A percentile compares a stretch with the other conserved stretches of the same genome.
Evolutionary conservation across 805 yeast species (phyloP).

Genomic region (Candida glaebosa): DNA sequence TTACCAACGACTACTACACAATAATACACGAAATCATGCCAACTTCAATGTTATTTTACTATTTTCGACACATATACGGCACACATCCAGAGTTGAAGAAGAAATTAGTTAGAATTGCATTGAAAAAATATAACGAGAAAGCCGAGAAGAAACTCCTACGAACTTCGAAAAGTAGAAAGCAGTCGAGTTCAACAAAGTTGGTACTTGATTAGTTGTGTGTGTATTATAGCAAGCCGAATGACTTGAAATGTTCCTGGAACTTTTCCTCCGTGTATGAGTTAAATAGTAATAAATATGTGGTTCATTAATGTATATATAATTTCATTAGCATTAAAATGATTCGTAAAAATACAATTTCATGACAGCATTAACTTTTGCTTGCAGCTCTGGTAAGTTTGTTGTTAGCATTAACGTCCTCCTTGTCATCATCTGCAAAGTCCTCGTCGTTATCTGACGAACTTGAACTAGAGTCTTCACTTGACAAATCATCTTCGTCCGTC

Average conservation of each 20-base stretch:
- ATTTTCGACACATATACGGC: background rate
- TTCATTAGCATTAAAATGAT: constrained; percentile 5
- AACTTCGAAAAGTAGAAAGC: no score
- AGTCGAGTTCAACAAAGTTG: no score
- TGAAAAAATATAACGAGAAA: background rate
- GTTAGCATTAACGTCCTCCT: constrained; percentile 19
- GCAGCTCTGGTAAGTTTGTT: constrained; percentile 38
- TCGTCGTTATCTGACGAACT: constrained; percentile 30
- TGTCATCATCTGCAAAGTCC: constrained; percentile 29
- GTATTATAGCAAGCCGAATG: background rate
- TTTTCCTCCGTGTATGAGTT: background rate
- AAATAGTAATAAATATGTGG: background rate
- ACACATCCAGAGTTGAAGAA: background rate
- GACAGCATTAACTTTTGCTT: constrained; percentile 29
- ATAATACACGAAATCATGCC: background rate
- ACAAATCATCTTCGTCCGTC: constrained; percentile 20
- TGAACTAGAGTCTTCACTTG: constrained; percentile 29
- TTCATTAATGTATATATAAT: background rate
- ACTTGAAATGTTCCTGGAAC: background rate
- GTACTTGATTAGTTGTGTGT: background rate
- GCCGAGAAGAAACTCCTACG: background rate
- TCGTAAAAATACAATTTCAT: constrained; percentile 5
- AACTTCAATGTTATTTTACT: background rate
- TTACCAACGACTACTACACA: background rate
- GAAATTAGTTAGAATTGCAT: background rate